Conservation (phyloP, 257 asterid species). For the Capsicum rhomboideum region DNA sequence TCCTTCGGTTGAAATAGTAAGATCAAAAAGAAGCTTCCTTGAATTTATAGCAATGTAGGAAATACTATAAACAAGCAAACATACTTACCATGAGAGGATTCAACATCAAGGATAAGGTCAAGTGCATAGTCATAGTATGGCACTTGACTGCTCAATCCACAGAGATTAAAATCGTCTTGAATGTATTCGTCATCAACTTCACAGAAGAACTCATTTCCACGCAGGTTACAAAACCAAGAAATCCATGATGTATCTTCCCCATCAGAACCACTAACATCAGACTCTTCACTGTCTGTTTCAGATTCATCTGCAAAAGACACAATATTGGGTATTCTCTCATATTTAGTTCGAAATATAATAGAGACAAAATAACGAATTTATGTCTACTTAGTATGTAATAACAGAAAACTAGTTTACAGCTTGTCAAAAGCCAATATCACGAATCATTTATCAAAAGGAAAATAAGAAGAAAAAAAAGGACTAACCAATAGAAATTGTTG, state of each 20-base stretch:
- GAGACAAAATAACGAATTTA: not conserved
- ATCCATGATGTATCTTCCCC: constrained; percentile 99
- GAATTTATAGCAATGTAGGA: not conserved
- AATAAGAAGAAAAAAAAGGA: not conserved
- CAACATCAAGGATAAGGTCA: constrained; percentile 89
- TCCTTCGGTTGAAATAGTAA: not conserved
- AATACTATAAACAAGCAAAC: constrained; percentile 1
- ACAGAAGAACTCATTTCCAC: constrained; percentile 98
- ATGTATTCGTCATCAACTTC: constrained; percentile 97
- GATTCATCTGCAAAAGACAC: constrained; percentile 66
- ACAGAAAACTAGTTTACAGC: not conserved
- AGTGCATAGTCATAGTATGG: constrained; percentile 97
- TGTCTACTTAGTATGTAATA: not conserved
- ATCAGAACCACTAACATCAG: constrained; percentile 95
- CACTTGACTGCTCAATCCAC: constrained; percentile 96
- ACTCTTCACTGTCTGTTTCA: constrained; percentile 91
- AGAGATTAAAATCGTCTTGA: constrained; percentile 92
- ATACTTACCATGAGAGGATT: constrained; percentile 82
- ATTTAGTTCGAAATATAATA: not conserved
- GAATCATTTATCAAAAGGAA: not conserved
- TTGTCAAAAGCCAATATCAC: not conserved
- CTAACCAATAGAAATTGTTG: not conserved
- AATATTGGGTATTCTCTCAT: not conserved
- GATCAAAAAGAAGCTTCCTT: not conserved
- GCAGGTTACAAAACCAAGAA: constrained; percentile 96